Evolutionary conservation across 1,284 basidiomycete genomes (phyloP), one percentile per base, ranked within the genome.

Genomic region (Neonothopanus nambi): DNA sequence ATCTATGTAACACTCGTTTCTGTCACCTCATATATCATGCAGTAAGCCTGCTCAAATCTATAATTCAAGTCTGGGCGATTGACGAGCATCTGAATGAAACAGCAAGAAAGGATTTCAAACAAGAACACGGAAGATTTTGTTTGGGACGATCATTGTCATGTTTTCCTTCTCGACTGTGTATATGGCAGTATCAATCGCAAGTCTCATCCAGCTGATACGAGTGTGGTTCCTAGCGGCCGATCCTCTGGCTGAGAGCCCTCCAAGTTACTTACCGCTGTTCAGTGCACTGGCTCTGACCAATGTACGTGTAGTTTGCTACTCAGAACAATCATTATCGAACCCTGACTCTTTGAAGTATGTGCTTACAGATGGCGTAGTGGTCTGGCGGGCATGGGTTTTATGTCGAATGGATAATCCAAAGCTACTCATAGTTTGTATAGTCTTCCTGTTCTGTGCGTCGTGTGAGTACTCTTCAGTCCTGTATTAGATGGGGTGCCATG

Each of bases 351-450:
- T 44, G 8, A 28, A 63, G 62, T 64, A 64, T 43, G 48, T 54
- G 9, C 50, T 63, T 15, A 59, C 60, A 5, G 63, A 64, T 30
- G 58, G 51, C 3, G 59, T 64, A 1, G 63, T 64, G 3, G 51
- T 64, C 1, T 64, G 63, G 61, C 48, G 63, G 17, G 63, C 61
- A 13, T 61, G 63, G 60, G 50, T 61, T 15, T 54, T 64, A 24
- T 63, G 61, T 35, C n/a, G n/a, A n/a, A 39, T 5, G 26, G 26
- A 44, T 5, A 48, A 56, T 5, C 44, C 59, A 12, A 54, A 53
- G 20, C 52, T 45, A 5, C 40, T 64, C 6, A 57, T 45, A 44
- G 50, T 61, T 24, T 36, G 61, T 1, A 51, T 57, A 0, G 26
- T 45, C 18, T 58, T 64, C 41, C 48, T 64, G 18, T 24, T 30